phyloP scores from a whole-genome alignment of 2,329 filamentous ascomycete species.

The Fusarium solani-melongenae region DNA sequence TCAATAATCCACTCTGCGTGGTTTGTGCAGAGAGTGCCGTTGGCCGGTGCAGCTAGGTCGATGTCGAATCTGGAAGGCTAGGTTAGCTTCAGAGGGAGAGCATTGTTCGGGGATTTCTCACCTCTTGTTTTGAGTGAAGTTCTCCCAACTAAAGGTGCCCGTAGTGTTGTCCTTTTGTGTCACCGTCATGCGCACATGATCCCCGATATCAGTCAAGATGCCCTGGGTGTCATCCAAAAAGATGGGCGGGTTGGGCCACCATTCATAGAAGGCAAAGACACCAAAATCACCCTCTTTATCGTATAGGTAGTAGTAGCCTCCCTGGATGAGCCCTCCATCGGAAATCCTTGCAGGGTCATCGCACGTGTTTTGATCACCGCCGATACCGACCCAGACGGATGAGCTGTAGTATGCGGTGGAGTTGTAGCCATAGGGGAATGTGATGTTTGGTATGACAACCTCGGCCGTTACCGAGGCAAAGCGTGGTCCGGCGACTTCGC shows the following conservation, averaged over 20 bases:
- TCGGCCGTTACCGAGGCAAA: slow-evolving; percentile 11
- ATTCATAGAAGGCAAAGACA: slow-evolving; percentile 19
- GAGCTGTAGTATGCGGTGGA: slow-evolving; percentile 11
- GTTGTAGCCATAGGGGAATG: slow-evolving; percentile 17
- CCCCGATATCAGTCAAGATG: slow-evolving; percentile 5
- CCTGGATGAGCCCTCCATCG: slow-evolving; percentile 2
- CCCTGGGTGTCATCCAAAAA: slow-evolving; percentile 6
- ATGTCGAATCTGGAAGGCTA: neutral
- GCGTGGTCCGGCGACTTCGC: neutral
- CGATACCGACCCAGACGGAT: slow-evolving; percentile 14
- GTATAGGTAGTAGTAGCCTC: slow-evolving; percentile 11
- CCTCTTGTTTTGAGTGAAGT: slow-evolving; percentile 3
- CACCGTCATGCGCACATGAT: slow-evolving; percentile 17
- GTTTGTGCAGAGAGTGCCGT: slow-evolving; percentile 12
- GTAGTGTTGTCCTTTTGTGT: slow-evolving; percentile 12
- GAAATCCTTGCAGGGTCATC: neutral
- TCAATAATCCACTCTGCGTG: slow-evolving; percentile 15
- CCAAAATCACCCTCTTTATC: slow-evolving; percentile 11
- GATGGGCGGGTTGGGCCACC: slow-evolving; percentile 2
- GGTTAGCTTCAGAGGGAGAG: neutral
- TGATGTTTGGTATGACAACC: slow-evolving; percentile 19
- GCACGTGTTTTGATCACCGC: slow-evolving; percentile 6
- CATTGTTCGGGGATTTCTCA: neutral
- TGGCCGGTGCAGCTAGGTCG: neutral
- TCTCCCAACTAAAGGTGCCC: slow-evolving; percentile 11